Evolutionary conservation across 805 yeast species (phyloP), one percentile per base, ranked within the genome.

Genomic region (Cyberlindnera americana): DNA sequence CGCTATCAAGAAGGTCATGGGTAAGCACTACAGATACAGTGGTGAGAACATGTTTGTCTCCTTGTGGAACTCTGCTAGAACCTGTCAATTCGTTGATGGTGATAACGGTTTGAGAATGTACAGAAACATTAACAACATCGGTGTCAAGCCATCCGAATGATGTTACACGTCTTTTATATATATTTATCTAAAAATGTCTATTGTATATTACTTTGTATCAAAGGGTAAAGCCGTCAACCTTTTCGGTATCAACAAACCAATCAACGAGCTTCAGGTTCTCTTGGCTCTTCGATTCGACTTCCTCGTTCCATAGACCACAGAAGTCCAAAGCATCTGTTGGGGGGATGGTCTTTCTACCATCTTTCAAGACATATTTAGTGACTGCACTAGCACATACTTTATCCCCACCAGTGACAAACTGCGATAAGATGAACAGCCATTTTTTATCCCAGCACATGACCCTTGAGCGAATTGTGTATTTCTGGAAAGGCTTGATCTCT

Each of bases 361-460:
- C 70, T 64, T 89, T 90, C 55, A 89, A 73, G 3, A 90, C 95
- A 50, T 88, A 83, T 59, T 83, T 87, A 9, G 95, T 82, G 19
- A 88, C 57, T 2, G 83, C 77, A 16, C 78, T 64, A 1, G 88
- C 78, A 51, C 78, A 72, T 6, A 62, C 58, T 26, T 58, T 52
- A 11, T 57, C 59, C 6, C 49, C 55, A 11, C 60, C 63, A 29
- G 33, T 65, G 11, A 71, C 73, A 54, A 88, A 87, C 52, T 76
- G 72, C 29, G 83, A 75, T 18, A 83, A 48, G 11, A 86, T 73
- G 55, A 78, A 89, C 12, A 90, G 52, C 96, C 96, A 88, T 60
- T 89, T 90, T 24, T 75, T 69, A 62, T 86, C 93, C 95, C 96
- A 89, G 7, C 91, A 82, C 6, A 84, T 57, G 15, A 90, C 71